phyloP scores from a whole-genome alignment of 2,329 filamentous ascomycete species.

The Colletotrichum godetiae region DNA sequence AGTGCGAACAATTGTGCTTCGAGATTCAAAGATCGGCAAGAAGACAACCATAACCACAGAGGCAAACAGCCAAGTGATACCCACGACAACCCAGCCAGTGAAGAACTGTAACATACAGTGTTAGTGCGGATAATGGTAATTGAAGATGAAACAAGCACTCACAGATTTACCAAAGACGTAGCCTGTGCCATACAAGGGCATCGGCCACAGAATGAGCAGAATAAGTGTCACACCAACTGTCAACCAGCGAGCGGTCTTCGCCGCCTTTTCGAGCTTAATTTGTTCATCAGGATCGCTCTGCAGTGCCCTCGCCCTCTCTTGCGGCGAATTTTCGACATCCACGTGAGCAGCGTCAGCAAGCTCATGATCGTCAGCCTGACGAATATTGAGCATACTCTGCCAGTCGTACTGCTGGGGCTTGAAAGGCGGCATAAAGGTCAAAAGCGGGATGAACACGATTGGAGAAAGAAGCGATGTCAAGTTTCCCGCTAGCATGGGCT shows the following conservation, averaged over 20 bases:
- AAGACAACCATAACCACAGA: slow-evolving; percentile 35
- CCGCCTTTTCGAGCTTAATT: slow-evolving; percentile 58
- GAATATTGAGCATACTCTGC: slow-evolving; percentile 79
- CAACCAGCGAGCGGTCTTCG: slow-evolving; percentile 54
- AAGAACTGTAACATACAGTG: slow-evolving; percentile 66
- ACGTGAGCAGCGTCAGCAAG: slow-evolving; percentile 70
- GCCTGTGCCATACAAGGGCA: slow-evolving; percentile 43
- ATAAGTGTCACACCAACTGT: slow-evolving; percentile 72
- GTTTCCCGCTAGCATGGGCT: slow-evolving; percentile 84
- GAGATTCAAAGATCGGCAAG: slow-evolving; percentile 34
- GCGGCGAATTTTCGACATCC: slow-evolving; percentile 73
- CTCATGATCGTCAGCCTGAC: slow-evolving; percentile 78
- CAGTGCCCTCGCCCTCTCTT: slow-evolving; percentile 47
- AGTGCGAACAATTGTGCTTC: slow-evolving; percentile 28
- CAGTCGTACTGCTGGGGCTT: slow-evolving; percentile 78
- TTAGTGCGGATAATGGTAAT: neutral
- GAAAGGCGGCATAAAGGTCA: slow-evolving; percentile 64
- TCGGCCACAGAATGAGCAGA: slow-evolving; percentile 43
- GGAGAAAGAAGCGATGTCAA: slow-evolving; percentile 81
- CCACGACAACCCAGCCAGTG: slow-evolving; percentile 78
- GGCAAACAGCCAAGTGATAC: slow-evolving; percentile 77
- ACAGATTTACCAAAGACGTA: slow-evolving; percentile 42
- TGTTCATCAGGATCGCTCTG: slow-evolving; percentile 47
- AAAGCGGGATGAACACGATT: slow-evolving; percentile 74
- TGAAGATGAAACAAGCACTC: neutral